Percentiles rank a stretch among this genome's conserved stretches.
Conservation (phyloP, 352 stramenopile species). For the Globisporangium alternatum region DNA sequence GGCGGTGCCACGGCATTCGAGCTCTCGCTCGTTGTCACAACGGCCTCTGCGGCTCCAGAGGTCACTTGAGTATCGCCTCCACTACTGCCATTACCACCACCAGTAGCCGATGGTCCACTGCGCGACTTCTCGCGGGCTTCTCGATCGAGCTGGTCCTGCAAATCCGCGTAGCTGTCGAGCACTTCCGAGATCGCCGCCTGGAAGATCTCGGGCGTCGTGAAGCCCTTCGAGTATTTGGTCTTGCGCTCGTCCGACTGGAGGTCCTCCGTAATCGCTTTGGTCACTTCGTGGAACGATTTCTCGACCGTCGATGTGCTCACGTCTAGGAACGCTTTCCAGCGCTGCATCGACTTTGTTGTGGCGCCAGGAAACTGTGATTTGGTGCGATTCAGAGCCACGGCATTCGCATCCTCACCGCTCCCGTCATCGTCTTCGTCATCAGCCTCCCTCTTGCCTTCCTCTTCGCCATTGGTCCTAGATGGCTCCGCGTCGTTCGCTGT, state of each 20-base stretch:
- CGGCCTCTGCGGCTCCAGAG: background rate
- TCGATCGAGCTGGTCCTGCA: slow-evolving; percentile 36
- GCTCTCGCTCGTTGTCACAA: background rate
- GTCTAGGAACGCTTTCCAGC: slow-evolving; percentile 69
- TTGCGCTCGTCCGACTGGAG: slow-evolving; percentile 40
- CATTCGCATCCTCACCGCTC: slow-evolving; percentile 8
- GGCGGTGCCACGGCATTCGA: no score
- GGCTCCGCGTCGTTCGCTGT: background rate
- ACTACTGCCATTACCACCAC: no score
- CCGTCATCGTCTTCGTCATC: slow-evolving; percentile 12
- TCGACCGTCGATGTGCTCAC: slow-evolving; percentile 50
- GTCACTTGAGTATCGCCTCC: background rate
- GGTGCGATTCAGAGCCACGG: background rate
- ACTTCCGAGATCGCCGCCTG: slow-evolving; percentile 31
- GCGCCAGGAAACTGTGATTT: slow-evolving; percentile 19
- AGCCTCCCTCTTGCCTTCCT: background rate
- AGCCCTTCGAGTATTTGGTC: slow-evolving; percentile 49
- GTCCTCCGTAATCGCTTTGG: slow-evolving; percentile 46
- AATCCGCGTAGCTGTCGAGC: slow-evolving; percentile 32
- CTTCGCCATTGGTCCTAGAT: background rate
- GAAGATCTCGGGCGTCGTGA: slow-evolving; percentile 54
- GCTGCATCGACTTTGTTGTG: slow-evolving; percentile 29
- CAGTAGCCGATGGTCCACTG: background rate
- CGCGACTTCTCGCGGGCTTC: slow-evolving; percentile 16
- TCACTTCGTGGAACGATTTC: slow-evolving; percentile 40